A percentile compares a stretch with the other conserved stretches of the same genome.
These are phyloP conservation scores for Periconia macrospinosa DNA, from an alignment of 2,329 filamentous ascomycete genomes.

Conservation along the genomic window DNA sequence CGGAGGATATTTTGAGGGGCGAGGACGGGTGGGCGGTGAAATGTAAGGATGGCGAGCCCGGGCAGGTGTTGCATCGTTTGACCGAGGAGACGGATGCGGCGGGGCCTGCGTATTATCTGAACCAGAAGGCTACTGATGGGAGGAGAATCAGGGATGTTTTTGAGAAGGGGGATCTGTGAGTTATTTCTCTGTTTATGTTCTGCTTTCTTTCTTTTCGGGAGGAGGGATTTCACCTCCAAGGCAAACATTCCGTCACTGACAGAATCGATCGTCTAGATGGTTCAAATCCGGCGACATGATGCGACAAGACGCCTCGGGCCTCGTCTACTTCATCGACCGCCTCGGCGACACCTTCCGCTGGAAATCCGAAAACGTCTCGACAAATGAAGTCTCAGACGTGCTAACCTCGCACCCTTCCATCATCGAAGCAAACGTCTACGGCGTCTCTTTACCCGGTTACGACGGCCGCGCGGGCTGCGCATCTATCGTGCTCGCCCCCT, in stretches of 20 bases:
- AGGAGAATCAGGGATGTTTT: conserved; percentile 40
- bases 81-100: conserved; percentile 26
- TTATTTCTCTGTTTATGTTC: not conserved
- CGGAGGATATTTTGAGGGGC: conserved; percentile 41
- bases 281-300: conserved; percentile 45
- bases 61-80: conserved; percentile 38
- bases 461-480: conserved; percentile 50
- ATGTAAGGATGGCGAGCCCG: conserved; percentile 36
- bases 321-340: conserved; percentile 43
- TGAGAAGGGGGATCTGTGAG: conserved; percentile 42
- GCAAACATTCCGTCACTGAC: no score
- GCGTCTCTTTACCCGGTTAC: conserved; percentile 47
- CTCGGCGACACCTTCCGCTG: conserved; percentile 45
- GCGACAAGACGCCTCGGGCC: conserved; percentile 37
- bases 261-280: conserved; percentile 21
- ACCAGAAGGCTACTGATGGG: conserved; percentile 33
- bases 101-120: conserved; percentile 38
- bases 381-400: conserved; percentile 49
- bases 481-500: conserved; percentile 42
- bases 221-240: no score
- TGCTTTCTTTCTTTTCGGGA: not conserved
- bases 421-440: conserved; percentile 50
- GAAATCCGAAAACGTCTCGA: conserved; percentile 52
- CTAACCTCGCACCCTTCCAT: conserved; percentile 45
- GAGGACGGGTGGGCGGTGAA: conserved; percentile 37